Base-by-base conservation (phyloP, 306 rosid genomes). In the Vigna angularis region DNA sequence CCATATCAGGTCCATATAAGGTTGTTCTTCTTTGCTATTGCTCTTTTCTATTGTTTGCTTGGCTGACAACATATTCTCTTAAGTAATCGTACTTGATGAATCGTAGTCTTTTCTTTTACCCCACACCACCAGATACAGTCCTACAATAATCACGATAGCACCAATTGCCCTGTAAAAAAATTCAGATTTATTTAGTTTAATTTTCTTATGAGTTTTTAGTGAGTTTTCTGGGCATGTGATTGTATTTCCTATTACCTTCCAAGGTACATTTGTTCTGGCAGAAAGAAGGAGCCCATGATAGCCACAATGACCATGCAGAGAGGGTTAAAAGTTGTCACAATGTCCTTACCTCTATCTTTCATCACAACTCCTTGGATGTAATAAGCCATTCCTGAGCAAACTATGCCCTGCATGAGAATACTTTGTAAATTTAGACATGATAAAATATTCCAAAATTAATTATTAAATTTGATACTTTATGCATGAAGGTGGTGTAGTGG, bases 351-450 rank as follows among this genome's bases (percentile, higher is more conserved):
- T 90, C 92, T 88, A 10, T 80, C 81, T 86, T 81, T 88, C 98
- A 96, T 93, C 11, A 96, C 90, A 17, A 84, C 75, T 83, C 99
- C 99, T 86, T 96, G 98, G 55, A 96, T 93, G 86, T 93, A 96
- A 78, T 96, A 93, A 73, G 98, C 90, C 38, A 96, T 84, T 62
- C 97, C 99, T 1, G 99, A 96, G 76, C 96, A 87, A 18, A 96
- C 82, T 70, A 96, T 75, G 36, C 94, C 99, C 99, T 93, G 91
- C 91, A 88, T 45, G 18, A n/a, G 12, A 69, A 44, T 72, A 71
- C 30, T 40, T 28, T 30, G 24, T 16, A 38, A 66, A 53, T 51
- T 20, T 44, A 10, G 38, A n/a, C 42, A 11, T 26, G 1, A 38
- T 34, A 66, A 36, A 7, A 64, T 51, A 40, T 5, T n/a, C 42